Evolutionary conservation across 2,329 filamentous ascomycete species (phyloP), one percentile per base, ranked within the genome.

Genomic region (Aspergillus luchuensis): DNA sequence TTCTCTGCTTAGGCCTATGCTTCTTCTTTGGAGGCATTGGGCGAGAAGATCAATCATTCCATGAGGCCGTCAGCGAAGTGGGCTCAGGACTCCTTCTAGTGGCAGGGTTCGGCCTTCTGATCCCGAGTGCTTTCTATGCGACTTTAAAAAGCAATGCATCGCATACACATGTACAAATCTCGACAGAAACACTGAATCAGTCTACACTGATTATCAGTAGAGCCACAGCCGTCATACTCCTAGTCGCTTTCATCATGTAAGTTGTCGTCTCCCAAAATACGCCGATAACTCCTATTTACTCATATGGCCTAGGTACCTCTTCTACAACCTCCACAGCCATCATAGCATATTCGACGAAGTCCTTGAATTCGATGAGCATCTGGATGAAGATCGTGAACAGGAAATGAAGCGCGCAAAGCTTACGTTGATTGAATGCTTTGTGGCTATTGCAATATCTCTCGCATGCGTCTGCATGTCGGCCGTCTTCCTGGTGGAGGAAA

Each of bases 1-100:
- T 96, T 48, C 81, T 96, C 1, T 96, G 91, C 67, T 77, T 96
- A 25, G 92, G 92, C 0, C 71, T 89, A 56, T 95, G 91, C 73
- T 96, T 96, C 79, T 86, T 94, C 63, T 84, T 87, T 21, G 91
- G 91, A 43, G 91, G 92, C 8, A 66, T 94, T 38, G 80, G 82
- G 57, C 85, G 88, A 33, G 82, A 90, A 5, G 85, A 90, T 66
- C 76, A 92, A 66, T 81, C 80, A 15, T 95, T 96, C 71, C 89
- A 90, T 69, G 85, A 89, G 60, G 87, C 88, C 4, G 84, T 96
- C 58, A 90, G 88, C 65, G 92, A 96, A 76, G 89, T 90, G 7
- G 91, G 91, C 17, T 91, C 85, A 51, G 91, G 90, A 1, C 75
- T 96, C 51, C 80, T 96, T 21, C 80, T 96, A 55, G 91, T 91